Evolutionary conservation across 1,284 basidiomycete species (phyloP).

Genomic region (Mycena citricolor): DNA sequence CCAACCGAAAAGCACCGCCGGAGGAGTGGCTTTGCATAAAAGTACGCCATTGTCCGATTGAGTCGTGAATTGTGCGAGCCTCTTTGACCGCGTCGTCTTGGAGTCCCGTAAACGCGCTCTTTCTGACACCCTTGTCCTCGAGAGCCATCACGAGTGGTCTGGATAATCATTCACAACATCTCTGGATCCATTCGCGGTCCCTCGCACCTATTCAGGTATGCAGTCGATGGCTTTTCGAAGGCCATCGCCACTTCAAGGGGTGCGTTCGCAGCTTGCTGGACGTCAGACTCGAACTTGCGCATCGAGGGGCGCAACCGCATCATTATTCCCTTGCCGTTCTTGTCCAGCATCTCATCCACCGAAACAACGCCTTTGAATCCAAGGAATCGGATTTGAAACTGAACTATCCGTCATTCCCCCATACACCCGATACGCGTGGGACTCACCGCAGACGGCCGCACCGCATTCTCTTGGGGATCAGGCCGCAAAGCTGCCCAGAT

Average conservation of each 20-base stretch:
- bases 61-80: constrained; percentile 56
- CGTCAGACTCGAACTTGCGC: constrained; percentile 66
- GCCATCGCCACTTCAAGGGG: constrained; percentile 70
- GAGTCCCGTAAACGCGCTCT: constrained; percentile 53
- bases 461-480: constrained; percentile 31
- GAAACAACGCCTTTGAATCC: constrained; percentile 77
- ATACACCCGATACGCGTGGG: constrained; percentile 5
- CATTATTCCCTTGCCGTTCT: constrained; percentile 37
- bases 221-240: constrained; percentile 54
- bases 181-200: too few species aligned
- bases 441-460: constrained; percentile 62
- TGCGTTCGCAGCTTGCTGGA: constrained; percentile 44
- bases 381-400: constrained; percentile 78
- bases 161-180: neutral
- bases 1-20: constrained; percentile 51
- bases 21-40: constrained; percentile 52
- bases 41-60: constrained; percentile 42
- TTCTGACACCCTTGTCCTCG: constrained; percentile 61
- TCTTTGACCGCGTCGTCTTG: constrained; percentile 54
- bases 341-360: constrained; percentile 55
- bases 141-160: constrained; percentile 71
- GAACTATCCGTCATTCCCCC: constrained; percentile 2
- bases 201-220: constrained; percentile 70
- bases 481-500: constrained; percentile 58
- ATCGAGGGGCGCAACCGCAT: constrained; percentile 71